These are phyloP conservation scores for Chaetomiaceae sp. DNA, from an alignment of 2,329 filamentous ascomycete species.

Conservation along the genomic window DNA sequence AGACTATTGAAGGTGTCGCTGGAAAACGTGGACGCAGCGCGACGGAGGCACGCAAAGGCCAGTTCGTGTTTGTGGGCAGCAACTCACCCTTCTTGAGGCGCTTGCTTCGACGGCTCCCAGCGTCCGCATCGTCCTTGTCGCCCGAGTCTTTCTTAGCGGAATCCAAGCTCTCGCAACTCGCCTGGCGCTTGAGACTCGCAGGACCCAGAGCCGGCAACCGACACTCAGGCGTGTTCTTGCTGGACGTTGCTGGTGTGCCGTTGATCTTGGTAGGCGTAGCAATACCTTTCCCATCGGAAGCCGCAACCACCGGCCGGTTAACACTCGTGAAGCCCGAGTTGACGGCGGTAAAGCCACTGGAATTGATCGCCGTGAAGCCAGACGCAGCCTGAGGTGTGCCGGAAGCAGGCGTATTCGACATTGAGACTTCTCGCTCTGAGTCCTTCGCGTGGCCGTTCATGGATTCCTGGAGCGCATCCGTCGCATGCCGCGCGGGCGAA, in stretches of 20 bases:
- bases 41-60: constrained; percentile 2
- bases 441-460: constrained; percentile 42
- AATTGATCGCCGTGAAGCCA: constrained; percentile 56
- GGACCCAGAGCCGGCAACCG: constrained; percentile 49
- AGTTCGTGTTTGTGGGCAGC: no score
- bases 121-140: constrained; percentile 55
- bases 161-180: constrained; percentile 54
- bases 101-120: constrained; percentile 78
- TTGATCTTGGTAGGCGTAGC: constrained; percentile 56
- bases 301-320: constrained; percentile 42
- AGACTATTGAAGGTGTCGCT: no score
- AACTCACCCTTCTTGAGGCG: constrained; percentile 76
- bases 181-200: constrained; percentile 68
- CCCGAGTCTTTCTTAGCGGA: constrained; percentile 41
- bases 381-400: constrained; percentile 38
- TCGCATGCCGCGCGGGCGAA: constrained; percentile 58
- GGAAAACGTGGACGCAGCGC: no score
- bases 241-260: constrained; percentile 56
- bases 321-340: constrained; percentile 65
- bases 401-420: constrained; percentile 39
- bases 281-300: constrained; percentile 47
- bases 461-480: constrained; percentile 46
- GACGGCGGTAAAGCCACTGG: constrained; percentile 65
- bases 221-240: constrained; percentile 60
- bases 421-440: constrained; percentile 42